Evolutionary conservation across 768 basidiomycete genomes (phyloP).

Genomic region (Chalciporus piperatus): DNA sequence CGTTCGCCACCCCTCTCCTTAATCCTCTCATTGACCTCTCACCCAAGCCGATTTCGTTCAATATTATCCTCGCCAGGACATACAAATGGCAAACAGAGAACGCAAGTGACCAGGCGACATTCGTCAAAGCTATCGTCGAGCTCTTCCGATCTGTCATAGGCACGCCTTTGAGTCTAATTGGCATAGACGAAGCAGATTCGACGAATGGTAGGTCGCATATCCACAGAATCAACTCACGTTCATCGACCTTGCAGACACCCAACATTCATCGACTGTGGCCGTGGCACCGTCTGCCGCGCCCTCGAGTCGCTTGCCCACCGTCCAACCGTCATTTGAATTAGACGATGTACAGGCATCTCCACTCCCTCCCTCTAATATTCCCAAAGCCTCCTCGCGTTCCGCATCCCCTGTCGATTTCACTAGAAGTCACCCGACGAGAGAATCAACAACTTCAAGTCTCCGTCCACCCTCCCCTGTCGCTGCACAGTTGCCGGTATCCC

Average conservation of each 20-base stretch:
- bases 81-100: constrained; percentile 90
- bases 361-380: constrained; percentile 24
- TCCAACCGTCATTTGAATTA: constrained; percentile 24
- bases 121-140: constrained; percentile 64
- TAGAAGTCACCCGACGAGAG: constrained; percentile 23
- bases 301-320: constrained; percentile 4
- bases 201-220: constrained; percentile 31
- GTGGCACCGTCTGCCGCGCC: constrained; percentile 1
- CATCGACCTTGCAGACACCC: constrained; percentile 15
- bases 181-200: constrained; percentile 45
- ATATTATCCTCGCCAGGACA: constrained; percentile 82
- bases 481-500: constrained; percentile 16
- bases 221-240: constrained; percentile 5
- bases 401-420: constrained; percentile 39
- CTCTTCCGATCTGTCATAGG: constrained; percentile 52
- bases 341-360: constrained; percentile 24
- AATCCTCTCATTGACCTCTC: constrained; percentile 17
- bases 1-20: constrained; percentile 27
- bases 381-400: constrained; percentile 34
- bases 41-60: constrained; percentile 61
- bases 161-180: constrained; percentile 55
- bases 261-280: constrained; percentile 1
- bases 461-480: constrained; percentile 25
- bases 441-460: constrained; percentile 14
- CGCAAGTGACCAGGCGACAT: constrained; percentile 64